Percentiles rank a stretch among this genome's conserved stretches.
phyloP scores from a whole-genome alignment of 2,329 filamentous ascomycete genomes.

The Trichoderma oligosporum region DNA sequence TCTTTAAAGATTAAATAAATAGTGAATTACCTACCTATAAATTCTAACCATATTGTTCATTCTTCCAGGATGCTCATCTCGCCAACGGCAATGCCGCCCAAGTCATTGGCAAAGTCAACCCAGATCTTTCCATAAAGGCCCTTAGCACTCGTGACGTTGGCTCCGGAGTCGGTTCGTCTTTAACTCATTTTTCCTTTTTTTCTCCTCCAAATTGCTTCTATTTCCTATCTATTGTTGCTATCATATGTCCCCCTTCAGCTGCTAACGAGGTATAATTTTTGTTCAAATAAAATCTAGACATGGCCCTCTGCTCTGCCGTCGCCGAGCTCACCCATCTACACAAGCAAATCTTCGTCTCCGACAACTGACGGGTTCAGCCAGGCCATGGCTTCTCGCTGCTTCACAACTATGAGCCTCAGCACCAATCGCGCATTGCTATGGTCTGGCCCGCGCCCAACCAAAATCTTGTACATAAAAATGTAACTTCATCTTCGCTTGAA shows the following conservation, averaged over 20 bases:
- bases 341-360: conserved; percentile 72
- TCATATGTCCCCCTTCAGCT: too few relatives aligned
- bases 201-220: too few relatives aligned
- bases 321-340: conserved; percentile 82
- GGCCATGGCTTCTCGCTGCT: conserved; percentile 27
- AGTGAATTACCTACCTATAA: too few relatives aligned
- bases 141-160: conserved; percentile 68
- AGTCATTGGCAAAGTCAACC: conserved; percentile 75
- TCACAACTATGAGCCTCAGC: conserved; percentile 19
- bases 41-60: background rate
- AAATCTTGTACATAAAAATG: conserved; percentile 5
- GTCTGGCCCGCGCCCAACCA: conserved; percentile 34
- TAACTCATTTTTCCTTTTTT: background rate
- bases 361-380: conserved; percentile 38
- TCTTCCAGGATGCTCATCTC: conserved; percentile 63
- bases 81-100: conserved; percentile 67
- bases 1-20: too few relatives aligned
- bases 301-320: conserved; percentile 68
- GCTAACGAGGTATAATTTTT: too few relatives aligned
- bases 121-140: conserved; percentile 67
- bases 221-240: too few relatives aligned
- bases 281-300: conserved; percentile 63
- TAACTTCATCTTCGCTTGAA: background rate
- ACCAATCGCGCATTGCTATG: conserved; percentile 37
- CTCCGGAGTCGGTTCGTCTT: conserved; percentile 59